Evolutionary conservation across 1,284 basidiomycete species (phyloP).

Genomic region (Ustilago trichophora): DNA sequence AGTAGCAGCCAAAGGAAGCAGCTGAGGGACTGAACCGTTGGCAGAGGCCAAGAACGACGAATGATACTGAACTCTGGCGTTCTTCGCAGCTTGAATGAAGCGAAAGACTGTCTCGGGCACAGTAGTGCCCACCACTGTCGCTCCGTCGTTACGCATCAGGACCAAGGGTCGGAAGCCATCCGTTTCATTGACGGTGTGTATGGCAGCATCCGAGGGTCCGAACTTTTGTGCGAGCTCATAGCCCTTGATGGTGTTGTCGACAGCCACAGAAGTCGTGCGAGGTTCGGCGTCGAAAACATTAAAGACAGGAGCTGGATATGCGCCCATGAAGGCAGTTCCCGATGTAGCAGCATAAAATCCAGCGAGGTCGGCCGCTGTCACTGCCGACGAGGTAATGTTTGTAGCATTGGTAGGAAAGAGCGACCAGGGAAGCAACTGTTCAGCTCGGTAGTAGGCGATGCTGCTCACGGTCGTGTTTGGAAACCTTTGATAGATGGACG

Average conservation of each 20-base stretch:
- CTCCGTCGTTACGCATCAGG: conserved; percentile 46
- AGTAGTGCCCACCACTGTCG: conserved; percentile 22
- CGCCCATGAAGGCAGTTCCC: conserved; percentile 28
- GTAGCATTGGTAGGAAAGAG: conserved; percentile 8
- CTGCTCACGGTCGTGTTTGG: conserved; percentile 39
- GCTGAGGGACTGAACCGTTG: conserved; percentile 9
- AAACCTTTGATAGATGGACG: conserved; percentile 39
- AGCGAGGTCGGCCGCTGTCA: conserved; percentile 12
- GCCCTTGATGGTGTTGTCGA: conserved; percentile 33
- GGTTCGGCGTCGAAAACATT: conserved; percentile 25
- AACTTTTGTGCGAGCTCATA: conserved; percentile 23
- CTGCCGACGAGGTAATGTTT: conserved; percentile 3
- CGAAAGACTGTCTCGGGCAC: conserved; percentile 37
- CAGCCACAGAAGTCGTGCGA: conserved; percentile 6
- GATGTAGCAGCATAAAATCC: conserved; percentile 21
- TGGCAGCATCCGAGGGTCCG: conserved; percentile 7
- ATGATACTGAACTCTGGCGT: conserved; percentile 27
- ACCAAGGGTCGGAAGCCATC: conserved; percentile 39
- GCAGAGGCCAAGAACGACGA: background rate
- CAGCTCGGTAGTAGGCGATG: conserved; percentile 32
- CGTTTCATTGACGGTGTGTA: conserved; percentile 11
- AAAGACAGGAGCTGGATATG: conserved; percentile 30
- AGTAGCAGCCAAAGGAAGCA: conserved; percentile 17
- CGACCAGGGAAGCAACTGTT: conserved; percentile 37
- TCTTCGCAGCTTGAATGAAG: conserved; percentile 34